These are phyloP conservation scores for Aspergillus udagawae DNA, from an alignment of 2,329 filamentous ascomycete species.

Conservation along the genomic window DNA sequence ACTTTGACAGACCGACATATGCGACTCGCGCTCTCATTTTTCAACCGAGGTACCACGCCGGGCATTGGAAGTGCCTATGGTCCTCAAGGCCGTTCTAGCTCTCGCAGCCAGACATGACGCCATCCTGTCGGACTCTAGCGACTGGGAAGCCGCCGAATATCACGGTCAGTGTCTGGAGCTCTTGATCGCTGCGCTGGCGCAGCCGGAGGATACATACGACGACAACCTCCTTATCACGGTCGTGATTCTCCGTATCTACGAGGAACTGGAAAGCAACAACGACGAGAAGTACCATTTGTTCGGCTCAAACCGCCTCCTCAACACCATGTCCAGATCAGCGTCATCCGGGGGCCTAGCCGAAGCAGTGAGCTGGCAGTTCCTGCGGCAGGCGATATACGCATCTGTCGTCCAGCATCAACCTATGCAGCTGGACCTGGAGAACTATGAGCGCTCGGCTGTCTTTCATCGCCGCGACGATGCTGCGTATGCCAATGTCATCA, in stretches of 20 bases:
- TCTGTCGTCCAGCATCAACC: conserved; percentile 35
- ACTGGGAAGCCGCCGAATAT: conserved; percentile 43
- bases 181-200: conserved; percentile 44
- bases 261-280: conserved; percentile 36
- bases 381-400: conserved; percentile 41
- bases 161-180: conserved; percentile 46
- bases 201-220: conserved; percentile 41
- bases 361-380: conserved; percentile 41
- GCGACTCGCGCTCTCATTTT: conserved; percentile 38
- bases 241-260: conserved; percentile 48
- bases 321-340: conserved; percentile 37
- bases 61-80: conserved; percentile 45
- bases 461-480: conserved; percentile 37
- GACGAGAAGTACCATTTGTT: conserved; percentile 37
- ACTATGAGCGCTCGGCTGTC: conserved; percentile 36
- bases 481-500: conserved; percentile 36
- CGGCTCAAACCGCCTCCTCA: conserved; percentile 38
- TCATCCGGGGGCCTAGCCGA: conserved; percentile 39
- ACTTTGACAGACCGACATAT: conserved; percentile 28
- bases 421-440: conserved; percentile 35
- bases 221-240: conserved; percentile 48
- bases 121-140: conserved; percentile 34
- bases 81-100: conserved; percentile 46
- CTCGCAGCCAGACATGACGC: conserved; percentile 45
- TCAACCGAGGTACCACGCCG: conserved; percentile 45